A percentile compares a stretch with the other conserved stretches of the same genome.
Evolutionary conservation across 148 eudicot genomes (phyloP).

Genomic region (Chenopodium album): DNA sequence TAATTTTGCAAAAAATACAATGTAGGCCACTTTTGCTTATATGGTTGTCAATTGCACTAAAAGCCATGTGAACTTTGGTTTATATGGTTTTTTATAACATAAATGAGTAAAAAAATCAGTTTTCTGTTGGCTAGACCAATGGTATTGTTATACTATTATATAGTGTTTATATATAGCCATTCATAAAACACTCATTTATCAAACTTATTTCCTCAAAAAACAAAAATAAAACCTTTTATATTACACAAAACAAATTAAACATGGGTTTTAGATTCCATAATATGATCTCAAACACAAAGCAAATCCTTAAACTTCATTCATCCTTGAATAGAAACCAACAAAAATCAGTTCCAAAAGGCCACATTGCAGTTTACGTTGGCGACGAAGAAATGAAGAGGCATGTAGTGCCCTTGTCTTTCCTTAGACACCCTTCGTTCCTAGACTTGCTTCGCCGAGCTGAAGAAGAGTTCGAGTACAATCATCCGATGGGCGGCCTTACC

Average conservation of each 20-base stretch:
- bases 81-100: background rate
- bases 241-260: background rate
- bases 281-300: slow-evolving; percentile 35
- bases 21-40: slow-evolving; percentile 1
- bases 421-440: slow-evolving; percentile 49
- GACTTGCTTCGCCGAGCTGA: slow-evolving; percentile 36
- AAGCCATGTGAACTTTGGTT: background rate
- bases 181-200: background rate
- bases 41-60: background rate
- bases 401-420: slow-evolving; percentile 46
- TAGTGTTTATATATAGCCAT: background rate
- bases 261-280: slow-evolving; percentile 42
- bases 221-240: too few relatives aligned
- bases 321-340: slow-evolving; percentile 24
- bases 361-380: slow-evolving; percentile 55
- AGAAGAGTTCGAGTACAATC: slow-evolving; percentile 51
- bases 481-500: slow-evolving; percentile 58
- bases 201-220: too few relatives aligned
- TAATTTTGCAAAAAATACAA: background rate
- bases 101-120: background rate
- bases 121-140: slow-evolving; percentile 21
- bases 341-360: slow-evolving; percentile 42
- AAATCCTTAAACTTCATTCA: slow-evolving; percentile 32
- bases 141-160: background rate
- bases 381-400: slow-evolving; percentile 32